A percentile compares a stretch with the other conserved stretches of the same genome.
These are phyloP conservation scores for Sarocladiaceae sp. DNA, from an alignment of 2,329 filamentous ascomycete genomes.

Conservation along the genomic window DNA sequence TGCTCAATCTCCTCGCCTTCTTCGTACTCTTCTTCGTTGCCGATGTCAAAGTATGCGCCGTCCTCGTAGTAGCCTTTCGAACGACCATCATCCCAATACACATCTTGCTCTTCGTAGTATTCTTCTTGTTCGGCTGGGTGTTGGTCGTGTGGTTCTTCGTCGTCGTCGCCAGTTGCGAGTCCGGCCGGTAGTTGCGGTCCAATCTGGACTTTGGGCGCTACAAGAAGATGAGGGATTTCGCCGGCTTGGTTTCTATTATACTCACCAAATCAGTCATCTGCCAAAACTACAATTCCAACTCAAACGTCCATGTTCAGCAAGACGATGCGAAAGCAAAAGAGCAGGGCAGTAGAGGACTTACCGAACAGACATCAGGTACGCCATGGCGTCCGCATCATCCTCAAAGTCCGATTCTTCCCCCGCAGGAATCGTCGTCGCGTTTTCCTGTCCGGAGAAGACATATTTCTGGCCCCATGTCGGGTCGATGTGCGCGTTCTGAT, in stretches of 20 bases:
- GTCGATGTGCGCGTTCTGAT: conserved; percentile 48
- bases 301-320: conserved; percentile 22
- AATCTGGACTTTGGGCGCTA: conserved; percentile 52
- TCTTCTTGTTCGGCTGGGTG: conserved; percentile 24
- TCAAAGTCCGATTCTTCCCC: conserved; percentile 64
- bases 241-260: conserved; percentile 68
- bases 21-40: conserved; percentile 40
- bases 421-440: conserved; percentile 36
- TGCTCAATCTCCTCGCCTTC: conserved; percentile 25
- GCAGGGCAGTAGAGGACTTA: conserved; percentile 34
- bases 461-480: conserved; percentile 67
- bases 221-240: conserved; percentile 66
- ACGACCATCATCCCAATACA: conserved; percentile 49
- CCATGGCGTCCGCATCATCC: conserved; percentile 62
- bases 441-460: conserved; percentile 62
- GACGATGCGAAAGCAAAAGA: not conserved
- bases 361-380: conserved; percentile 69
- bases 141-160: conserved; percentile 22
- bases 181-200: conserved; percentile 46
- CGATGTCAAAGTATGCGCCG: conserved; percentile 64
- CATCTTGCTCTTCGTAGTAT: conserved; percentile 29
- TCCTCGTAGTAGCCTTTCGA: conserved; percentile 67
- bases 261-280: conserved; percentile 46
- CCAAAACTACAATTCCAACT: not conserved
- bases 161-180: conserved; percentile 26